phyloP scores from a whole-genome alignment of 352 stramenopile species.

The Phytopythium oedochilum region DNA sequence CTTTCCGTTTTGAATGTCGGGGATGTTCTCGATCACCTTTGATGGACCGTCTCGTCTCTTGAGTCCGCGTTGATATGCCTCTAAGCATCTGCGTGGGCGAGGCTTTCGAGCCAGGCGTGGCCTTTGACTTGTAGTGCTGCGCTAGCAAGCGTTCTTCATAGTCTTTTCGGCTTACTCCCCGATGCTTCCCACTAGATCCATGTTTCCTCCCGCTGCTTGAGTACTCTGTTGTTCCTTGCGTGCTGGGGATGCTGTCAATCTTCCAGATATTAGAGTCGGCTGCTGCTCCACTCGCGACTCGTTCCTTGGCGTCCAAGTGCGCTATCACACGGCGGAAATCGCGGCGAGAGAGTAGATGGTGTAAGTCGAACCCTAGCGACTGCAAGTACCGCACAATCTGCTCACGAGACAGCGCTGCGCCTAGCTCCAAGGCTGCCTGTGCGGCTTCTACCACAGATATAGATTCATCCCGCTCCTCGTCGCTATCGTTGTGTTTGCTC shows the following conservation, averaged over 20 bases:
- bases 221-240: not conserved
- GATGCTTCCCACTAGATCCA: not conserved
- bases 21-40: not conserved
- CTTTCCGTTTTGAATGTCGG: not conserved
- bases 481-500: slow-evolving; percentile 15
- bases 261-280: not conserved
- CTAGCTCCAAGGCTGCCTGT: slow-evolving; percentile 70
- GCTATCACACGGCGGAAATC: slow-evolving; percentile 34
- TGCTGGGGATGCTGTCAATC: not conserved
- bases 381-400: slow-evolving; percentile 59
- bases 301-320: slow-evolving; percentile 28
- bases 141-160: not conserved
- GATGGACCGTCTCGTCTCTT: not conserved
- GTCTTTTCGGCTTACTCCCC: not conserved
- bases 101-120: not conserved
- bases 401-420: slow-evolving; percentile 46
- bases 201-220: not conserved
- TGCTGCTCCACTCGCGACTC: not conserved
- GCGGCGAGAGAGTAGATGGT: slow-evolving; percentile 23
- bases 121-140: not conserved
- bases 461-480: slow-evolving; percentile 22
- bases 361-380: slow-evolving; percentile 33
- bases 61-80: not conserved
- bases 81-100: not conserved
- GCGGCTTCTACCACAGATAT: slow-evolving; percentile 46